phyloP scores from a whole-genome alignment of 352 stramenopile species.

The Phytophthora crassamura region DNA sequence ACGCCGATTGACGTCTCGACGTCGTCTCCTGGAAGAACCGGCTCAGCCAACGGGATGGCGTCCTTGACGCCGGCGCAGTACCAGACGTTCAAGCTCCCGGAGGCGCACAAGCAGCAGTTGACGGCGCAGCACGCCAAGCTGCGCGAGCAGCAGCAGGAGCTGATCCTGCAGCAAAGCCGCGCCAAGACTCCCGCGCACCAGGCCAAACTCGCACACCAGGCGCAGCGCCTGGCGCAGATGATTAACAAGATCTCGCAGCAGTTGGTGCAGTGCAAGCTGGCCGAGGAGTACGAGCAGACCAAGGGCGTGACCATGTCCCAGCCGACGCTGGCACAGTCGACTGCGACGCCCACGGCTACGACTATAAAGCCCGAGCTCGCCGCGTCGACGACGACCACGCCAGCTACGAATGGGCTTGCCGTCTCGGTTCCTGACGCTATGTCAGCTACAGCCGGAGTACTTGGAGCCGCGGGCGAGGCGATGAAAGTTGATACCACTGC shows the following conservation, averaged over 20 bases:
- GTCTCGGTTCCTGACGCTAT: slow-evolving; percentile 17
- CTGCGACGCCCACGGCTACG: slow-evolving; percentile 34
- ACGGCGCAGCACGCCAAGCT: slow-evolving; percentile 77
- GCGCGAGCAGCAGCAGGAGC: slow-evolving; percentile 79
- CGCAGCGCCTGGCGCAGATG: slow-evolving; percentile 79
- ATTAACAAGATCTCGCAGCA: slow-evolving; percentile 90
- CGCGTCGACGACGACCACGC: slow-evolving; percentile 15
- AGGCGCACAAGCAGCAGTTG: slow-evolving; percentile 70
- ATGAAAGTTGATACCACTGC: slow-evolving; percentile 25
- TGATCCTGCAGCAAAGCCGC: slow-evolving; percentile 76
- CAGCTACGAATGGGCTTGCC: slow-evolving; percentile 19
- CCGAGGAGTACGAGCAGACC: slow-evolving; percentile 79
- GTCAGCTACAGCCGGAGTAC: slow-evolving; percentile 5
- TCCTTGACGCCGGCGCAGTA: slow-evolving; percentile 77
- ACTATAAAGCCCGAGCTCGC: slow-evolving; percentile 41
- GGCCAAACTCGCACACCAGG: slow-evolving; percentile 77
- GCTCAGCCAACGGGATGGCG: slow-evolving; percentile 30
- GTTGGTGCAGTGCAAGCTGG: slow-evolving; percentile 82
- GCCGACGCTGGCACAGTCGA: slow-evolving; percentile 29
- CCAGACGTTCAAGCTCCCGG: slow-evolving; percentile 73
- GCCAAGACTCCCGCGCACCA: slow-evolving; percentile 76
- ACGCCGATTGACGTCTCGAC: slow-evolving; percentile 61
- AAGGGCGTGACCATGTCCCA: slow-evolving; percentile 52
- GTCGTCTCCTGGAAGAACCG: slow-evolving; percentile 31
- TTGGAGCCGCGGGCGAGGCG: slow-evolving; percentile 15